Evolutionary conservation across 768 basidiomycete genomes (phyloP).

Genomic region (Kwoniella botswanensis): DNA sequence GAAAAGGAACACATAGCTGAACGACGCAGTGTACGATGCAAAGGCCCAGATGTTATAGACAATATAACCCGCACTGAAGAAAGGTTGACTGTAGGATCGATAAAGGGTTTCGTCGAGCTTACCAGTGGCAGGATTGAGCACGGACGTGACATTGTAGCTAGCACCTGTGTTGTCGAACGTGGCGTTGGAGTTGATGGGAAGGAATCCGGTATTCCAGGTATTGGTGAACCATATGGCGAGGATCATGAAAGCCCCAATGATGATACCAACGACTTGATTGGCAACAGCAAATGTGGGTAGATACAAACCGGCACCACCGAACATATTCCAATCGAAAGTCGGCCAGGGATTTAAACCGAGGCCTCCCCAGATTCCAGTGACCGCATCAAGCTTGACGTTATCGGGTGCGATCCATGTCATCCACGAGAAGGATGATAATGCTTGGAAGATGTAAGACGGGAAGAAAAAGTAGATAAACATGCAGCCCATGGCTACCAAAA

Average conservation of each 20-base stretch:
- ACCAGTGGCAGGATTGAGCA: constrained; percentile 59
- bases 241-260: constrained; percentile 34
- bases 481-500: constrained; percentile 10
- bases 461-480: constrained; percentile 50
- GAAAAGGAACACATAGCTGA: constrained; percentile 37
- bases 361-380: constrained; percentile 50
- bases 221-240: constrained; percentile 35
- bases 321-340: constrained; percentile 59
- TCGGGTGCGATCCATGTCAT: constrained; percentile 60
- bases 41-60: constrained; percentile 61
- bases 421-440: constrained; percentile 53
- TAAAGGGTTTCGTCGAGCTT: constrained; percentile 62
- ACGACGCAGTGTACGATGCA: constrained; percentile 56
- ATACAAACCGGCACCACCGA: constrained; percentile 50
- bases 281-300: constrained; percentile 59
- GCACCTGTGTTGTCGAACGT: constrained; percentile 62
- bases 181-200: constrained; percentile 58
- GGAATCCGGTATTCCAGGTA: constrained; percentile 50
- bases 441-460: constrained; percentile 42
- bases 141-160: constrained; percentile 62
- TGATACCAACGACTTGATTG: constrained; percentile 58
- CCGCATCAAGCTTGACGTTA: constrained; percentile 56
- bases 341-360: constrained; percentile 57
- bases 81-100: constrained; percentile 61
- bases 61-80: constrained; percentile 60